Base-by-base conservation (phyloP, 352 stramenopile species). In the Achlya hypogyna region DNA sequence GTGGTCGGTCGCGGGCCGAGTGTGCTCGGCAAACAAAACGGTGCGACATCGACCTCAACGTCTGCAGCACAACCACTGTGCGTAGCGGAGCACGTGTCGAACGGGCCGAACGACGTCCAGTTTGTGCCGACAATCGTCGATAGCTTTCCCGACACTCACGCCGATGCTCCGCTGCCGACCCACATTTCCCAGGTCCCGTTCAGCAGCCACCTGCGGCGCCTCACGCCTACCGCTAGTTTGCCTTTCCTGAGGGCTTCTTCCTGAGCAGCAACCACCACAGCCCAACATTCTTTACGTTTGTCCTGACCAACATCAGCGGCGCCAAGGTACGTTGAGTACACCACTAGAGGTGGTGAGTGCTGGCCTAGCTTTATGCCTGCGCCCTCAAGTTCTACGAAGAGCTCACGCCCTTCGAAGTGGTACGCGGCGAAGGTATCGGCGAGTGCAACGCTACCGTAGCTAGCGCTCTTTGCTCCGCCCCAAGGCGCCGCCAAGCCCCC, bases 351-450 rank as follows among this genome's bases (percentile, higher is more conserved):
- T n/a, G n/a, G n/a, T n/a, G n/a, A n/a, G n/a, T n/a, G n/a, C n/a
- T n/a, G 5, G 18, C 18, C 23, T 64, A 68, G 60, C 43, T 92
- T 45, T 93, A 92, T 64, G 83, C 79, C 0, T 90, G 77, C 12
- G 83, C 82, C 2, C 76, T 93, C 16, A 85, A 82, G 45, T 93
- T 93, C 63, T 89, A 89, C 59, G 85, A 93, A 65, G 80, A 92
- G 52, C 69, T 93, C 0, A 80, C 89, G 52, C 85, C 85, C 1
- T 71, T 93, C 2, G 85, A 93, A 71, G 77, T 93, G 8, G 80
- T 93, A 20, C 88, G 81, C n/a, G n/a, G n/a, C n/a, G n/a, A n/a
- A n/a, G n/a, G n/a, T n/a, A n/a, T n/a, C n/a, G n/a, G n/a, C n/a
- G n/a, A n/a, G n/a, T n/a, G n/a, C n/a, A n/a, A 25, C 31, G 25